Conservation (phyloP, 139 green algal species). For the Choricystis sp. region DNA sequence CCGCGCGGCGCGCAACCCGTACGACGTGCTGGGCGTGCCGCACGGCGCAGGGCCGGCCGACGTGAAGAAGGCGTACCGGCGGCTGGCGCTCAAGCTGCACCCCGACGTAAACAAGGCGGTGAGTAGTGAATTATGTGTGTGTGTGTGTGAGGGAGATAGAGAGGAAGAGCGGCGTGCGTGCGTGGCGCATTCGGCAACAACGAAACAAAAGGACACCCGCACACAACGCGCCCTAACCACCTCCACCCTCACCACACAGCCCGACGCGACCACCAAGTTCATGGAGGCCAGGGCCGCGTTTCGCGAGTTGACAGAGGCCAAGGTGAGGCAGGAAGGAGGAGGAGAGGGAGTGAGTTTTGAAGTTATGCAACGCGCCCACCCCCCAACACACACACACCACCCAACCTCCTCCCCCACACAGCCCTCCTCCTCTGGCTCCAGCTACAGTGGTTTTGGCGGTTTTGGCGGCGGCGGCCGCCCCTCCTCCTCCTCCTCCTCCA, state of each 20-base stretch:
- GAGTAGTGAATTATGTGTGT: not conserved
- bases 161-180: too few species aligned
- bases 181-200: too few species aligned
- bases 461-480: not conserved
- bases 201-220: too few species aligned
- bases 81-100: constrained; percentile 70
- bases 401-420: too few species aligned
- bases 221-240: too few species aligned
- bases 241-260: constrained; percentile 13
- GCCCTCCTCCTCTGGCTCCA: too few species aligned
- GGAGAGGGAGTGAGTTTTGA: not conserved
- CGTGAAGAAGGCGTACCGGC: constrained; percentile 65
- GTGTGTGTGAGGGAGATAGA: too few species aligned
- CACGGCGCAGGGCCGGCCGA: constrained; percentile 26
- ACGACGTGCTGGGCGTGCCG: constrained; percentile 48
- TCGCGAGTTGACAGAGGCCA: constrained; percentile 36
- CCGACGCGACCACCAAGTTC: constrained; percentile 49
- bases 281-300: constrained; percentile 65
- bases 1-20: constrained; percentile 14
- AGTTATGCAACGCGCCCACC: too few species aligned
- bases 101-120: constrained; percentile 72
- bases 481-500: not conserved
- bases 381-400: too few species aligned
- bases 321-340: not conserved
- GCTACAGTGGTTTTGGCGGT: too few species aligned